phyloP scores from a whole-genome alignment of 1,284 basidiomycete genomes.

The Irpex sp. region DNA sequence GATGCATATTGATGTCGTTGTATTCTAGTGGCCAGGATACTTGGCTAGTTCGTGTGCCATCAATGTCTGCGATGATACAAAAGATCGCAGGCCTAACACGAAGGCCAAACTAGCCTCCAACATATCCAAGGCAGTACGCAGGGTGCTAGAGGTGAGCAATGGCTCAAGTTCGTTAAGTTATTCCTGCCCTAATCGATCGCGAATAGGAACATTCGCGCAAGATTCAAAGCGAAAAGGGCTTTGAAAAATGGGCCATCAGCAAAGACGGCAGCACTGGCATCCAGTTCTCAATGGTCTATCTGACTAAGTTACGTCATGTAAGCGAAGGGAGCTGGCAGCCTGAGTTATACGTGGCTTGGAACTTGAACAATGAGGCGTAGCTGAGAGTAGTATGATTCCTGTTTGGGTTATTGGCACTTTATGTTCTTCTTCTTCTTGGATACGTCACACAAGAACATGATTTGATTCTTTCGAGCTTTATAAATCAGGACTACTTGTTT shows the following conservation, averaged over 20 bases:
- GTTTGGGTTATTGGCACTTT: not conserved
- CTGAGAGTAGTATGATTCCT: not conserved
- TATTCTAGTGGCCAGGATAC: constrained; percentile 4
- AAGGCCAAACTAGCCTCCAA: not conserved
- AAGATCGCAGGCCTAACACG: not conserved
- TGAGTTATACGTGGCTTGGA: constrained; percentile 8
- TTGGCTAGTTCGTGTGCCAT: not conserved
- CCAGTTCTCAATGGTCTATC: constrained; percentile 6
- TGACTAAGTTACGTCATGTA: constrained; percentile 16
- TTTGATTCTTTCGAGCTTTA: no score
- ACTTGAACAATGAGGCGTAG: no score
- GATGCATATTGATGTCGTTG: no score
- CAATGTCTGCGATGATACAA: constrained; percentile 1
- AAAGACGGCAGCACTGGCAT: not conserved
- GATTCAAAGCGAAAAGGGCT: not conserved
- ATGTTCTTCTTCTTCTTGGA: no score
- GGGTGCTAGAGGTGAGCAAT: not conserved
- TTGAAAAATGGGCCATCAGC: not conserved
- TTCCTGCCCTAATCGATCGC: not conserved
- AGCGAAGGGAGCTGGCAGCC: constrained; percentile 21
- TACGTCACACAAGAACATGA: no score
- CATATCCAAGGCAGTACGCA: not conserved
- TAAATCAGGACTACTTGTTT: no score
- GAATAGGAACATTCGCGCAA: no score
- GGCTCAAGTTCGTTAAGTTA: not conserved